Conservation (phyloP, 1,284 basidiomycete genomes). For the Puccinia coronata region DNA sequence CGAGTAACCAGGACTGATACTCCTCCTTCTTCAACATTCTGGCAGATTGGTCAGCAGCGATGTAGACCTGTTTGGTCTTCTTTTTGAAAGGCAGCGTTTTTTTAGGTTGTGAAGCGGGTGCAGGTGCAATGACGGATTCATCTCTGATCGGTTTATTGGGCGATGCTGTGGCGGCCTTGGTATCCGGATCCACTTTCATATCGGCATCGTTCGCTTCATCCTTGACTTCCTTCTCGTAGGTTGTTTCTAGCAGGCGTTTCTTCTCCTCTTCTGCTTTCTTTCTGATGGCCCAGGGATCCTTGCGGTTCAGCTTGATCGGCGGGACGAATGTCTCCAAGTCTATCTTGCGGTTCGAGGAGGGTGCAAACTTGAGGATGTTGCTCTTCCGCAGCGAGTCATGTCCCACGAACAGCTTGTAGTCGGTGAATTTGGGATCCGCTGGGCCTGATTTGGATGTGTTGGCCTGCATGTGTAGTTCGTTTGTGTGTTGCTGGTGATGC, state of each 20-base stretch:
- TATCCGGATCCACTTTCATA: slow-evolving; percentile 56
- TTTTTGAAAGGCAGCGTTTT: slow-evolving; percentile 68
- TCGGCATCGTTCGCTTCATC: slow-evolving; percentile 50
- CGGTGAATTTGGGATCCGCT: neutral
- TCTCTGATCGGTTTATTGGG: slow-evolving; percentile 59
- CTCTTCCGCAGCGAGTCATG: slow-evolving; percentile 39
- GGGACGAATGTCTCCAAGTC: slow-evolving; percentile 34
- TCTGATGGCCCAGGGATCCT: slow-evolving; percentile 65
- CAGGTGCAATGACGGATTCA: slow-evolving; percentile 39
- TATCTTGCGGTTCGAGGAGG: slow-evolving; percentile 34
- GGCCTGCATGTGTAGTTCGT: neutral
- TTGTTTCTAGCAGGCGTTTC: slow-evolving; percentile 58
- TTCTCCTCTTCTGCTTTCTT: slow-evolving; percentile 58
- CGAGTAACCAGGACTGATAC: slow-evolving; percentile 83
- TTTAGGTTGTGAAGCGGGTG: slow-evolving; percentile 56
- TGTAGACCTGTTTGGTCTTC: slow-evolving; percentile 79
- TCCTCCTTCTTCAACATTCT: slow-evolving; percentile 75
- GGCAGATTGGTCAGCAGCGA: slow-evolving; percentile 67
- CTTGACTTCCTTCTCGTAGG: slow-evolving; percentile 51
- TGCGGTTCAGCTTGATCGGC: slow-evolving; percentile 80
- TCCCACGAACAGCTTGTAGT: slow-evolving; percentile 16
- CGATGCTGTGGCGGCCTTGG: slow-evolving; percentile 59
- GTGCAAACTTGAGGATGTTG: slow-evolving; percentile 49
- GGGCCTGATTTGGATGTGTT: neutral
- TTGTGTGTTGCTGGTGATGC: neutral